These are phyloP conservation scores for Phytophthora colocasiae DNA, from an alignment of 352 stramenopile species.

Conservation along the genomic window DNA sequence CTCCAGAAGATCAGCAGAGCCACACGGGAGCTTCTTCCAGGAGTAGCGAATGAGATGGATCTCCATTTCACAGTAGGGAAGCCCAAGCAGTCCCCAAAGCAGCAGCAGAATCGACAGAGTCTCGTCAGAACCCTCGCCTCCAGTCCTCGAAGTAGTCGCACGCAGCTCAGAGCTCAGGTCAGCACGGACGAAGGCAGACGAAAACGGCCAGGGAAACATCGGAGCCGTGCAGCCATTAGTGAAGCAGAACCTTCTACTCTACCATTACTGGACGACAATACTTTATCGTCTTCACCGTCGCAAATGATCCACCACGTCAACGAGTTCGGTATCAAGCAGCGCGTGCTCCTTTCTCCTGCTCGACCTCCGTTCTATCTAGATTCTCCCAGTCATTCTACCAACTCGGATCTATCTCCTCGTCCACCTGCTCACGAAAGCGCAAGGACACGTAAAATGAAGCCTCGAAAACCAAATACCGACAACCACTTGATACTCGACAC, in stretches of 20 bases:
- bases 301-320: slow-evolving; percentile 74
- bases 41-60: slow-evolving; percentile 48
- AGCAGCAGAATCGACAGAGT: slow-evolving; percentile 17
- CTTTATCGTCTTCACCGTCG: background rate
- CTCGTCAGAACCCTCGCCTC: slow-evolving; percentile 30
- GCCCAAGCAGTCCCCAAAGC: slow-evolving; percentile 23
- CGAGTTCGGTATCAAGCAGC: slow-evolving; percentile 66
- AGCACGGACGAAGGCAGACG: slow-evolving; percentile 28
- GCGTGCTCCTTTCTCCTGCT: slow-evolving; percentile 63
- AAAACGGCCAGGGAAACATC: slow-evolving; percentile 14
- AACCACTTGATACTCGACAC: slow-evolving; percentile 27
- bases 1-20: slow-evolving; percentile 72
- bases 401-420: slow-evolving; percentile 10
- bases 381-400: background rate
- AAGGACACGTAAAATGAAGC: slow-evolving; percentile 12
- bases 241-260: slow-evolving; percentile 16
- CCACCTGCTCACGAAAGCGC: slow-evolving; percentile 19
- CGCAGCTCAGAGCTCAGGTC: slow-evolving; percentile 28
- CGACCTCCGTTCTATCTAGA: slow-evolving; percentile 60
- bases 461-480: slow-evolving; percentile 14
- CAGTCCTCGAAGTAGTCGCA: slow-evolving; percentile 35
- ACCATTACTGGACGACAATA: slow-evolving; percentile 30
- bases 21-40: slow-evolving; percentile 52
- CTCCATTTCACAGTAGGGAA: slow-evolving; percentile 20
- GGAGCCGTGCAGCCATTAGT: slow-evolving; percentile 2